Evolutionary conservation across 2,329 filamentous ascomycete genomes (phyloP), one percentile per base, ranked within the genome.

Genomic region (Cytospora chrysosperma): DNA sequence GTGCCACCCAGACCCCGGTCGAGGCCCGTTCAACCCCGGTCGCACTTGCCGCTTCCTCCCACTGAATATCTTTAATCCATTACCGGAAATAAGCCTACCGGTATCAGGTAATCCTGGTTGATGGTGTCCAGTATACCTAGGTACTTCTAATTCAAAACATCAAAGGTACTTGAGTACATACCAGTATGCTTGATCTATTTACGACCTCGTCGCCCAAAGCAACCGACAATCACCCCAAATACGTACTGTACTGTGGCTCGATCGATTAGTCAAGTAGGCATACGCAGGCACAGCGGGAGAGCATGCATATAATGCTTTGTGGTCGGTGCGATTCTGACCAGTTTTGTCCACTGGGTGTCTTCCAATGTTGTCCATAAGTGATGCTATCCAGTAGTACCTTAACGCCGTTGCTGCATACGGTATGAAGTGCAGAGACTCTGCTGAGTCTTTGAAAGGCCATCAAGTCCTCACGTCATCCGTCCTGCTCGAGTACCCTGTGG

Each of bases 321-420:
- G 21, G n/a, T 43, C 19, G 40, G 10, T 47, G 8, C 3, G 43
- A 40, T 47, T 12, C n/a, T 15, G 24, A 21, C 19, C 10, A 43
- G 9, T 34, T n/a, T 51, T 19, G 27, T 26, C 43, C 26, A 17
- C 24, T 32, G 27, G 19, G 54, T 64, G 53, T 57, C 52, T 49
- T 32, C 30, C 34, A 30, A 63, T 60, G 62, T 56, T 51, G 47
- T 50, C 43, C 1, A 40, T 43, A 30, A 21, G 21, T 52, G 26
- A 53, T 64, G 30, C 47, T 47, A 27, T 49, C 28, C 53, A 24
- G 27, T 61, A 51, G 47, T n/a, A n/a, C n/a, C 57, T 26, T 54
- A 66, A 66, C 61, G 64, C 64, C 50, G 50, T 50, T 37, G 50
- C 56, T 55, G 27, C 12, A 50, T 24, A 56, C 61, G 49, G 34